Conservation (phyloP, 1,139 yeast genomes). For the Diutina catenulata region DNA sequence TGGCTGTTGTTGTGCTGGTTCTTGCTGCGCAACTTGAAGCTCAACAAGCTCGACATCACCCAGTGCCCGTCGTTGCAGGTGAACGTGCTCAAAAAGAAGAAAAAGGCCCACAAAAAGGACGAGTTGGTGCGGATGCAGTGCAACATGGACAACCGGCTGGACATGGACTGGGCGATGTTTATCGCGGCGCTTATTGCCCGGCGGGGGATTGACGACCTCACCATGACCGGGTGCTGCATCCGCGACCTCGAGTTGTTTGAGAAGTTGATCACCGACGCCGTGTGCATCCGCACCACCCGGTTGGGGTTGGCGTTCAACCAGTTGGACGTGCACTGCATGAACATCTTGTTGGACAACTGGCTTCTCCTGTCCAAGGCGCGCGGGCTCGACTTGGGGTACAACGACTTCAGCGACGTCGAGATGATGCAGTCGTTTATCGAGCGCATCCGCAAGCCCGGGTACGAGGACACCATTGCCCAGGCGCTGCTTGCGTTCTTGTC, state of each 20-base stretch:
- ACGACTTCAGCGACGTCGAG: conserved; percentile 38
- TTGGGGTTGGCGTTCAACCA: conserved; percentile 64
- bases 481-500: conserved; percentile 32
- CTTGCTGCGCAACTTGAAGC: conserved; percentile 44
- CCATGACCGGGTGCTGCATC: conserved; percentile 64
- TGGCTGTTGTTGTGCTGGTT: conserved; percentile 68
- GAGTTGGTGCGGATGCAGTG: conserved; percentile 43
- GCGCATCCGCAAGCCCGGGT: conserved; percentile 12
- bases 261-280: conserved; percentile 43
- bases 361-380: conserved; percentile 22
- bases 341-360: conserved; percentile 34
- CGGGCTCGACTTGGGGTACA: conserved; percentile 65
- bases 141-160: conserved; percentile 47
- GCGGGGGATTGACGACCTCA: conserved; percentile 63
- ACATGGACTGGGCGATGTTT: conserved; percentile 66
- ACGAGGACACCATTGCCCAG: conserved; percentile 12
- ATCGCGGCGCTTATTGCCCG: conserved; percentile 58
- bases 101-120: conserved; percentile 14
- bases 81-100: conserved; percentile 38
- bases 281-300: conserved; percentile 37
- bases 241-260: conserved; percentile 41
- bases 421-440: conserved; percentile 19
- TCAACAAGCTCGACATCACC: conserved; percentile 52
- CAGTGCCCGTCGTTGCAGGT: conserved; percentile 56
- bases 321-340: conserved; percentile 37